Evolutionary conservation across 2,329 filamentous ascomycete genomes (phyloP).

Genomic region (Pseudogymnoascus sp.): DNA sequence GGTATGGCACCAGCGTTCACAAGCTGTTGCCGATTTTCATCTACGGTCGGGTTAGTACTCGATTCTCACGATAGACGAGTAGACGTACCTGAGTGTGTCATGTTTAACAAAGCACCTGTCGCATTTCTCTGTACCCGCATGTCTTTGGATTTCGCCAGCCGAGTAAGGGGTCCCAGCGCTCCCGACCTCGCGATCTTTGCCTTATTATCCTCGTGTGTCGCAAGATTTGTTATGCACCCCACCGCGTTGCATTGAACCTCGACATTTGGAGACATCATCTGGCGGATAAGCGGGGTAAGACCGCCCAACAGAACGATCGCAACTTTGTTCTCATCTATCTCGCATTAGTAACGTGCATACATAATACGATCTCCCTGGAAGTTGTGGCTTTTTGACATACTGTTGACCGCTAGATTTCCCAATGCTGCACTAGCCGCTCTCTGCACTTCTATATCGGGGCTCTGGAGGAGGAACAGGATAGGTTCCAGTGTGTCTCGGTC

Average conservation of each 20-base stretch:
- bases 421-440: constrained; percentile 91
- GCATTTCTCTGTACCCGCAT: constrained; percentile 98
- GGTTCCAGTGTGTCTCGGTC: constrained; percentile 91
- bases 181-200: constrained; percentile 95
- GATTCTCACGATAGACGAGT: constrained; percentile 14
- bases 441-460: constrained; percentile 93
- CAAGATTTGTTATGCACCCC: constrained; percentile 95
- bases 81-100: constrained; percentile 88
- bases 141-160: constrained; percentile 91
- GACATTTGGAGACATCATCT: constrained; percentile 97
- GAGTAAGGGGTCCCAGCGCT: constrained; percentile 80
- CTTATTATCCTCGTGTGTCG: constrained; percentile 98
- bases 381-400: constrained; percentile 43
- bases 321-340: constrained; percentile 92
- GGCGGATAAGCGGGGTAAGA: constrained; percentile 81
- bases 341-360: constrained; percentile 33
- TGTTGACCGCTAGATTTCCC: constrained; percentile 93
- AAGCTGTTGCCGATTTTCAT: constrained; percentile 95
- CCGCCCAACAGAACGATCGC: constrained; percentile 89
- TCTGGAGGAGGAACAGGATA: constrained; percentile 90
- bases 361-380: background rate
- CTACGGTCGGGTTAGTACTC: constrained; percentile 38
- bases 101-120: constrained; percentile 91
- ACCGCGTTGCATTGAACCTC: constrained; percentile 99
- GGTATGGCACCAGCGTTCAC: constrained; percentile 97